These are phyloP conservation scores for Clonostachys byssicola DNA, from an alignment of 2,329 filamentous ascomycete species.

Conservation along the genomic window DNA sequence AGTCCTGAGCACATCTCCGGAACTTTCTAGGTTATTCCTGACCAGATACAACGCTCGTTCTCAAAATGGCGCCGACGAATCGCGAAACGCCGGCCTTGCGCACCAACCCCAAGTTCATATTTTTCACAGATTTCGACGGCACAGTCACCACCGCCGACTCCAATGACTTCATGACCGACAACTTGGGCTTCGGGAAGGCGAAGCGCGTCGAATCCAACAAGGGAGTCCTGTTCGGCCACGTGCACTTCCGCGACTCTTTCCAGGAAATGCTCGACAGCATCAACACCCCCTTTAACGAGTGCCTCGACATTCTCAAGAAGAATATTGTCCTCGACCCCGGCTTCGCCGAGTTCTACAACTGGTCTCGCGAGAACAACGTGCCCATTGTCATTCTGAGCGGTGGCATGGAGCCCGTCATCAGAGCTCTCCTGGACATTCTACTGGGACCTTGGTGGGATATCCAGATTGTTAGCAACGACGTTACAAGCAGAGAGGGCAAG, in stretches of 20 bases:
- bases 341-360: conserved; percentile 85
- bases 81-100: conserved; percentile 52
- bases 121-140: conserved; percentile 98
- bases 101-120: conserved; percentile 82
- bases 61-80: conserved; percentile 35
- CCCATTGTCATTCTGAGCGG: conserved; percentile 89
- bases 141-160: conserved; percentile 76
- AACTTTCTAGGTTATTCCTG: neutral
- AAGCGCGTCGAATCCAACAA: conserved; percentile 70
- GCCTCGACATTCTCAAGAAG: conserved; percentile 70
- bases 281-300: conserved; percentile 74
- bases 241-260: conserved; percentile 82
- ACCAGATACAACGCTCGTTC: neutral
- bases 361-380: conserved; percentile 76
- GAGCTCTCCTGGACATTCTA: conserved; percentile 73
- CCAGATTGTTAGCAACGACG: conserved; percentile 87
- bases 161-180: conserved; percentile 79
- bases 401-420: conserved; percentile 91
- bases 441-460: conserved; percentile 77
- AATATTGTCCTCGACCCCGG: conserved; percentile 87
- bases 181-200: conserved; percentile 75
- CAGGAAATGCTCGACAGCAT: conserved; percentile 89
- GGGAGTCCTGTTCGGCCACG: conserved; percentile 67
- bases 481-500: conserved; percentile 60
- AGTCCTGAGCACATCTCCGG: neutral